Conservation (phyloP, 257 asterid species). For the Penstemon davidsonii region DNA sequence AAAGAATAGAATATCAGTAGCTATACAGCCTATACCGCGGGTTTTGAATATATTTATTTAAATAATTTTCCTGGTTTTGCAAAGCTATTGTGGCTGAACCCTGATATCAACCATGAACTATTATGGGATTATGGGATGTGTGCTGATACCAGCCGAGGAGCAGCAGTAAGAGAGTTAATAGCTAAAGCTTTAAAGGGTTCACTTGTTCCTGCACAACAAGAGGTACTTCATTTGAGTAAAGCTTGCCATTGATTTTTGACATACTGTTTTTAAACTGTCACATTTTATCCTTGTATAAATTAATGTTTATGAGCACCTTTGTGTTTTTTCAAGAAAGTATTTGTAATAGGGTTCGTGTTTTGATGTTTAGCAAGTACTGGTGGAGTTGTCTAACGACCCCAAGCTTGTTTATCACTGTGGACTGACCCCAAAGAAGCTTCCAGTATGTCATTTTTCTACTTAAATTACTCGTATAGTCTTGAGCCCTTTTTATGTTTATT, state of each 20-base stretch:
- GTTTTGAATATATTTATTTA: conserved; percentile 17
- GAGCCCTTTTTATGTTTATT: no score
- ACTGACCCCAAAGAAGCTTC: conserved; percentile 87
- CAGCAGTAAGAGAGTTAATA: conserved; percentile 86
- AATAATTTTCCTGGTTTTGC: conserved; percentile 51
- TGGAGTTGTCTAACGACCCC: conserved; percentile 81
- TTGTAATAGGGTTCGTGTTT: no score
- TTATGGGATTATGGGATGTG: conserved; percentile 96
- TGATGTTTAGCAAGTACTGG: conserved; percentile 62
- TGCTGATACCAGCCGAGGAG: conserved; percentile 93
- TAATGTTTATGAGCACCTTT: no score
- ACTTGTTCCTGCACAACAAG: conserved; percentile 86
- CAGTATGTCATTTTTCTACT: conserved; percentile 55
- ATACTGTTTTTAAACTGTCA: neutral
- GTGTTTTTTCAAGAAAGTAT: no score
- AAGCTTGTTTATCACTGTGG: conserved; percentile 99
- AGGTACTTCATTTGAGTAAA: conserved; percentile 46
- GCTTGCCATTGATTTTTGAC: conserved; percentile 6
- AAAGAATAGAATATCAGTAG: neutral
- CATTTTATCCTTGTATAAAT: no score
- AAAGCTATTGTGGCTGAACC: conserved; percentile 90
- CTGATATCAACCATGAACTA: conserved; percentile 76
- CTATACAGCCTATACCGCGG: neutral
- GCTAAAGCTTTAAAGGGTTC: conserved; percentile 91
- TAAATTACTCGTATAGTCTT: neutral